Conservation (phyloP, 176 grass and related monocot species). For the Triticum monococcum region DNA sequence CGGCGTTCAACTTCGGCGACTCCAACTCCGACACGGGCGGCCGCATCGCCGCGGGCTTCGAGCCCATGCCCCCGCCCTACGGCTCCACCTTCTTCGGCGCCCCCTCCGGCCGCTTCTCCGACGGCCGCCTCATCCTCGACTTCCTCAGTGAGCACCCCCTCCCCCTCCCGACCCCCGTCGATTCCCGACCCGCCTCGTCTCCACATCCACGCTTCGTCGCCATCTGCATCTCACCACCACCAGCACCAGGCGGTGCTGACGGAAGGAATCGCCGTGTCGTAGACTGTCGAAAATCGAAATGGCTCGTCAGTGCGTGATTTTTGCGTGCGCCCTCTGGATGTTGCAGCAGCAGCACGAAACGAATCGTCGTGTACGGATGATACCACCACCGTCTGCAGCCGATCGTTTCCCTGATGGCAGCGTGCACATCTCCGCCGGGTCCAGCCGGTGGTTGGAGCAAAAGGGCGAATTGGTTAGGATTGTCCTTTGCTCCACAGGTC, state of each 20-base stretch:
- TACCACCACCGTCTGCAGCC: background rate
- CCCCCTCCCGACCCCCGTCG: background rate
- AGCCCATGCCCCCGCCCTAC: conserved; percentile 77
- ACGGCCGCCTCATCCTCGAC: conserved; percentile 92
- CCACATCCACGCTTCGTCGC: background rate
- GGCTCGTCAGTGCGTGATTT: background rate
- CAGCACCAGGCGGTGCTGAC: background rate
- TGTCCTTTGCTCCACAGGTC: background rate
- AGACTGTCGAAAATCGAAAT: background rate
- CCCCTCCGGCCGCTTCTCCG: conserved; percentile 80
- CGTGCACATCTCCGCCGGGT: background rate
- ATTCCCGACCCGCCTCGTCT: background rate
- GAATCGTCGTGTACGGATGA: background rate
- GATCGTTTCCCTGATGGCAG: background rate
- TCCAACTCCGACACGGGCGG: conserved; percentile 96
- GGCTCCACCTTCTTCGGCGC: conserved; percentile 80
- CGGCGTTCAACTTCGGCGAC: conserved; percentile 97
- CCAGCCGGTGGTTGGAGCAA: conserved; percentile 34
- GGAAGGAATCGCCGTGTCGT: background rate
- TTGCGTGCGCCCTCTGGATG: background rate
- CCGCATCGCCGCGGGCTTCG: conserved; percentile 72
- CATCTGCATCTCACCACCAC: background rate
- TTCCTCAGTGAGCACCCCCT: conserved; percentile 65
- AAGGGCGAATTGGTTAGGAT: conserved; percentile 34
- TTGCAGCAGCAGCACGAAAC: background rate